Evolutionary conservation across 192 early-diverging fungal genomes (phyloP).

Genomic region (Linnemannia hyalina): DNA sequence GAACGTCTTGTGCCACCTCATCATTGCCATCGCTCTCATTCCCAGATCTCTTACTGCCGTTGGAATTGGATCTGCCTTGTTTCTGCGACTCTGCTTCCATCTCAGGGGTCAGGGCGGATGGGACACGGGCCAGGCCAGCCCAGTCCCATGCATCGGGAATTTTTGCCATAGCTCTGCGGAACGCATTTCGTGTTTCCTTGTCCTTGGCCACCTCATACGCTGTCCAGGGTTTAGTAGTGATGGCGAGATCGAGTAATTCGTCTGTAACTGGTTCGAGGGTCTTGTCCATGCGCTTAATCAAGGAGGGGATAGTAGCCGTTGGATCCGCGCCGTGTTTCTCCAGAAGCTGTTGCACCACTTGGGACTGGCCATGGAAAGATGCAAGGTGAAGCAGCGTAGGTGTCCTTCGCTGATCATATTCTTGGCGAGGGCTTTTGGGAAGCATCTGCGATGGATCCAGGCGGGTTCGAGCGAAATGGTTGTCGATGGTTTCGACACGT

Average conservation of each 20-base stretch:
- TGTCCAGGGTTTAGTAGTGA: constrained; percentile 17
- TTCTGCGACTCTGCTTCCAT: constrained; percentile 74
- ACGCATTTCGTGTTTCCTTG: constrained; percentile 78
- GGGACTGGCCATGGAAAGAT: constrained; percentile 61
- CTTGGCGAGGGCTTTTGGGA: constrained; percentile 1
- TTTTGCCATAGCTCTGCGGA: constrained; percentile 72
- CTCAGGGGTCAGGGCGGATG: constrained; percentile 74
- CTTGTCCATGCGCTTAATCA: neutral
- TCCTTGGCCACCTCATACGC: constrained; percentile 76
- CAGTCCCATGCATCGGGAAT: constrained; percentile 74
- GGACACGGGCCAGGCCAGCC: constrained; percentile 64
- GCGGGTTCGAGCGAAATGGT: constrained; percentile 60
- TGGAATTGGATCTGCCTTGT: constrained; percentile 66
- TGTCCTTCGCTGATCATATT: constrained; percentile 46
- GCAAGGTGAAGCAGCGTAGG: constrained; percentile 85
- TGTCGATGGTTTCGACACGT: constrained; percentile 68
- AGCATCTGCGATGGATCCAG: constrained; percentile 47
- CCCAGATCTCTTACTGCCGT: constrained; percentile 63
- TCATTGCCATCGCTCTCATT: constrained; percentile 68
- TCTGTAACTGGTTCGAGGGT: neutral
- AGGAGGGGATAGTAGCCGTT: constrained; percentile 31
- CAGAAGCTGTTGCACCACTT: constrained; percentile 72
- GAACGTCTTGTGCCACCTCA: constrained; percentile 28
- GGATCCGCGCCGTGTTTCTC: constrained; percentile 79
- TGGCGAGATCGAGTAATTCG: neutral